Percentiles rank a stretch among this genome's conserved stretches.
phyloP scores from a whole-genome alignment of 1,139 yeast species.

The Debaryomyces psychrophilus region DNA sequence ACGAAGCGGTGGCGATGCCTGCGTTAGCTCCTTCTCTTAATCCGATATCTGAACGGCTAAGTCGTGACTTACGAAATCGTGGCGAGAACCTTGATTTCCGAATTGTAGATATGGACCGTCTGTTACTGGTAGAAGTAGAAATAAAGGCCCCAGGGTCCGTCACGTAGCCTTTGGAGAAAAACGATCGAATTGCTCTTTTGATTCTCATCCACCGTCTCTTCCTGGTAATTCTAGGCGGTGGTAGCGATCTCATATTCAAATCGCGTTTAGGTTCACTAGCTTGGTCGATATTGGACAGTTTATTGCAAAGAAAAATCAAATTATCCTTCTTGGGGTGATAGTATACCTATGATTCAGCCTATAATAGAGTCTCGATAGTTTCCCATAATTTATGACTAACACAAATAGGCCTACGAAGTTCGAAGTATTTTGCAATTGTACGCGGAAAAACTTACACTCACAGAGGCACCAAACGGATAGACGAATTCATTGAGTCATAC shows the following conservation, averaged over 20 bases:
- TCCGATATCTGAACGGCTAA: slow-evolving; percentile 18
- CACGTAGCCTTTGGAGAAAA: slow-evolving; percentile 33
- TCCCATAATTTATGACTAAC: background rate
- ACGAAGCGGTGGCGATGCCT: slow-evolving; percentile 29
- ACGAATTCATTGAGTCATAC: background rate
- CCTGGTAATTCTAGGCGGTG: slow-evolving; percentile 47
- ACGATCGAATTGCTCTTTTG: slow-evolving; percentile 31
- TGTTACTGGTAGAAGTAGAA: slow-evolving; percentile 13
- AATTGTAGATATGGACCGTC: slow-evolving; percentile 29
- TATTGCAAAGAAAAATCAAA: too few species aligned
- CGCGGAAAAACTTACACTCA: background rate
- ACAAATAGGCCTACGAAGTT: background rate
- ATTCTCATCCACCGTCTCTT: slow-evolving; percentile 42
- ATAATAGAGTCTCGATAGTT: background rate
- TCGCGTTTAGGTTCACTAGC: background rate
- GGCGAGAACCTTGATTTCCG: slow-evolving; percentile 28
- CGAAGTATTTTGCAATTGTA: slow-evolving; percentile 6
- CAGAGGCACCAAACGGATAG: background rate
- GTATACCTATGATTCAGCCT: background rate
- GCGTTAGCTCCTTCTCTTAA: slow-evolving; percentile 26
- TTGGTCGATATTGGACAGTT: background rate
- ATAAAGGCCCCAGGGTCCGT: slow-evolving; percentile 35
- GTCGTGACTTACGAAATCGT: slow-evolving; percentile 22
- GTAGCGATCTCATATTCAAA: slow-evolving; percentile 39
- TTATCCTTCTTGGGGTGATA: background rate